Percentiles rank a stretch among this genome's conserved stretches.
These are phyloP conservation scores for Typha latifolia DNA, from an alignment of 176 grass and related monocot genomes.

Conservation along the genomic window DNA sequence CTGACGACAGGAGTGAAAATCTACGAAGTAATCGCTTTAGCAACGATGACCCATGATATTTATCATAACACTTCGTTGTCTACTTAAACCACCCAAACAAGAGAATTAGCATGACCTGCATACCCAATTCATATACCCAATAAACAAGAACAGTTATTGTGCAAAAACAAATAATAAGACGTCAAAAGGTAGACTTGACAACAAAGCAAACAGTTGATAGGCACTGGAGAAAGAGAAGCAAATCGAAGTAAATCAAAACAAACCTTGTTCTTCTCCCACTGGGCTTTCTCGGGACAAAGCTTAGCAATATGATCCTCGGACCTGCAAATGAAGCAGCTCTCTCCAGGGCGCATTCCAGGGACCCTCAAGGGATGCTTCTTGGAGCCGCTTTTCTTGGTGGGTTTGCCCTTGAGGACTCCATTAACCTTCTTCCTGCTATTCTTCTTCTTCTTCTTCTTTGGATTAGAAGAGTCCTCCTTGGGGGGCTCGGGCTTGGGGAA, in stretches of 20 bases:
- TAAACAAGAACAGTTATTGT: too few relatives aligned
- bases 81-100: too few relatives aligned
- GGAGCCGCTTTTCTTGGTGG: constrained; percentile 2
- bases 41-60: too few relatives aligned
- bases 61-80: too few relatives aligned
- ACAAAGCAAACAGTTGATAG: too few relatives aligned
- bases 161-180: too few relatives aligned
- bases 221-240: not conserved
- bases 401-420: constrained; percentile 15
- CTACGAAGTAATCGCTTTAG: too few relatives aligned
- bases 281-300: constrained; percentile 70
- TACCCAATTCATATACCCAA: too few relatives aligned
- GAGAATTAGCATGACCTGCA: too few relatives aligned
- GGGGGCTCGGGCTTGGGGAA: constrained; percentile 21
- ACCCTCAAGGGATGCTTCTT: constrained; percentile 71
- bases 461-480: constrained; percentile 8
- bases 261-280: constrained; percentile 97
- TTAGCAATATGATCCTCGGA: constrained; percentile 74
- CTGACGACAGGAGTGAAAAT: too few relatives aligned
- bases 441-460: constrained; percentile 37
- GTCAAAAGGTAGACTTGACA: too few relatives aligned
- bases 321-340: constrained; percentile 97
- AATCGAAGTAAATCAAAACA: not conserved
- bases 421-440: constrained; percentile 33
- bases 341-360: constrained; percentile 87